Conservation (phyloP, 345 rosid species). For the Euphorbia lathyris region DNA sequence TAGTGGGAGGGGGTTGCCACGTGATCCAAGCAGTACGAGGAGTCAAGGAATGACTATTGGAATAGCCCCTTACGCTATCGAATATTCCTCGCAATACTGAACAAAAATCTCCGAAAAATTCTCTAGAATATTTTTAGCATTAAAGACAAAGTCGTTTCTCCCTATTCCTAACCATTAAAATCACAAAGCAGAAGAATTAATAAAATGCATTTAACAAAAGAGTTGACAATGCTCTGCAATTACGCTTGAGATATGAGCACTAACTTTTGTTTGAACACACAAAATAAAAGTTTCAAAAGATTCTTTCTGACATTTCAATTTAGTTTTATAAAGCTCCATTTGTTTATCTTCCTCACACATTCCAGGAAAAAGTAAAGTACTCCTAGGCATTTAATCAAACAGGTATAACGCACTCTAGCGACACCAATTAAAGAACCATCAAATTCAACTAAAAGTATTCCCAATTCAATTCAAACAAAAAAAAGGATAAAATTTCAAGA, state of each 20-base stretch:
- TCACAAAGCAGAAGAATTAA: background rate
- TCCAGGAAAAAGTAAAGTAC: background rate
- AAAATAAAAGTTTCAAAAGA: background rate
- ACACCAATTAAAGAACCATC: background rate
- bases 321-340: background rate
- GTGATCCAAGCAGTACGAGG: too few species aligned
- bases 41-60: too few species aligned
- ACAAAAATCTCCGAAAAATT: too few species aligned
- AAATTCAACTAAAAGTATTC: background rate
- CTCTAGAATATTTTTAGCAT: too few species aligned
- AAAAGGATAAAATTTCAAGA: background rate
- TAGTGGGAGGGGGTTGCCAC: too few species aligned
- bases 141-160: too few species aligned
- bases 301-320: background rate
- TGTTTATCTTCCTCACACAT: too few species aligned
- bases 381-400: conserved; percentile 22
- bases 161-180: background rate
- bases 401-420: background rate
- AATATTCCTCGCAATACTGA: too few species aligned
- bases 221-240: too few species aligned
- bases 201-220: background rate
- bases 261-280: background rate
- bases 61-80: too few species aligned
- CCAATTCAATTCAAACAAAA: background rate
- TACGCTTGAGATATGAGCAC: background rate